Evolutionary conservation across 805 yeast species (phyloP), one percentile per base, ranked within the genome.

Genomic region (Spathaspora boniae): DNA sequence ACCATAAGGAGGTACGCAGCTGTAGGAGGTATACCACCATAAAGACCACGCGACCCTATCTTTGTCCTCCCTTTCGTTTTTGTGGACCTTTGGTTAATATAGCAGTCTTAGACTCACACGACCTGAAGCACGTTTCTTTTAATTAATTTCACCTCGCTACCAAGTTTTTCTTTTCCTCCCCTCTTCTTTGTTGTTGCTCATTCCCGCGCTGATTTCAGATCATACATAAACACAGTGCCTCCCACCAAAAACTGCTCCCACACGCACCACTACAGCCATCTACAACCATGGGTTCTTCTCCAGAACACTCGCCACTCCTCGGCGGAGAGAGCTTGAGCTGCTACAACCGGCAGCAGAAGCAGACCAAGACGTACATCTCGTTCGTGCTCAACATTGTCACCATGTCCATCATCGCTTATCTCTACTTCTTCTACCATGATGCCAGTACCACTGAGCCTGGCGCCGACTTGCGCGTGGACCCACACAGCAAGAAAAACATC

Each of bases 401-500:
- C 2, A 29, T 40, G 12, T 19, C 30, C 5, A 27, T 37, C 14
- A 34, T 40, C 14, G 40, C 33, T 14, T 40, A 40, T 16, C 19
- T 37, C n/a, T 26, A 26, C 7, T 36, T 41, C 17, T 34, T 23
- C 31, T 36, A 35, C 14, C 19, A 26, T n/a, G 32, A 4, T 17
- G 18, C 23, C 19, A 9, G 15, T 6, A 14, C 26, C 12, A 6
- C 12, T 3, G 16, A 25, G 6, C 5, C 28, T 14, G 19, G 17
- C 4, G 34, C 16, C 9, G 12, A 16, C 19, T 17, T 12, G 2
- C 30, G 16, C 6, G 36, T 46, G 17, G 56, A 51, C 44, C 22
- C 48, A 4, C 26, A 33, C n/a, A 42, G 41, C 40, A 85, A 84
- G 67, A 80, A 77, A 51, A 87, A 87, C 50, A 73, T 88, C 38